Percentiles rank a stretch among this genome's conserved stretches.
phyloP scores from a whole-genome alignment of 768 basidiomycete genomes.

The Amanita exitialis region DNA sequence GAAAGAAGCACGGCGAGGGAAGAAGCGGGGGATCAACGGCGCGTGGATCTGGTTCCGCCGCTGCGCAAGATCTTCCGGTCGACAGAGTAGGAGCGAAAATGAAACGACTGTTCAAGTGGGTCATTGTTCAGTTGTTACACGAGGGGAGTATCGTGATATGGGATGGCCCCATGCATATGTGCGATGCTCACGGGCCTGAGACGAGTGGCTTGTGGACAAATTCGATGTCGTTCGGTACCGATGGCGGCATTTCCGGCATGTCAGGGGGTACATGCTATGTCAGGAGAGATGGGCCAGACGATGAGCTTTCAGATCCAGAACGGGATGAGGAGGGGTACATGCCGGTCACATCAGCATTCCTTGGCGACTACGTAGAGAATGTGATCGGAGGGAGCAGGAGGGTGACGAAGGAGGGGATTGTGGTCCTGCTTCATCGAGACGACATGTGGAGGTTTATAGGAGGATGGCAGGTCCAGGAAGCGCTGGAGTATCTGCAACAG shows the following conservation, averaged over 20 bases:
- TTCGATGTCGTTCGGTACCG: conserved; percentile 8
- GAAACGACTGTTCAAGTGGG: conserved; percentile 61
- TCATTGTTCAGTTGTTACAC: conserved; percentile 50
- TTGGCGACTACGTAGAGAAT: conserved; percentile 36
- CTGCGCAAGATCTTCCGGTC: conserved; percentile 5
- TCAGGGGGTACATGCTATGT: conserved; percentile 6
- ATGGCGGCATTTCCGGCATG: conserved; percentile 22
- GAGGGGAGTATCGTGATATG: conserved; percentile 72
- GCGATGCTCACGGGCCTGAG: conserved; percentile 12
- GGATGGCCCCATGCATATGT: conserved; percentile 47
- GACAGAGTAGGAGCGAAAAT: conserved; percentile 32
- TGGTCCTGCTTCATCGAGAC: conserved; percentile 38
- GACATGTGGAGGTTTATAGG: conserved; percentile 59
- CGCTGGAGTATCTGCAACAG: conserved; percentile 35
- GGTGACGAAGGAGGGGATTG: conserved; percentile 34
- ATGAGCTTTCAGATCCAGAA: conserved; percentile 51
- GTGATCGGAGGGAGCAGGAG: conserved; percentile 25
- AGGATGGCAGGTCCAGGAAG: conserved; percentile 54
- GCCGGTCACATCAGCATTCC: conserved; percentile 41
- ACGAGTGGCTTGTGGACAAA: conserved; percentile 41
- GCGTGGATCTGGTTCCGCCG: conserved; percentile 1
- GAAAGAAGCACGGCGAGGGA: conserved; percentile 28
- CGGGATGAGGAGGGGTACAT: conserved; percentile 58
- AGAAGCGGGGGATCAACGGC: conserved; percentile 10
- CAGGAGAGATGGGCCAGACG: conserved; percentile 23